Evolutionary conservation across 805 yeast species (phyloP).

Genomic region (Saturnispora sekii): DNA sequence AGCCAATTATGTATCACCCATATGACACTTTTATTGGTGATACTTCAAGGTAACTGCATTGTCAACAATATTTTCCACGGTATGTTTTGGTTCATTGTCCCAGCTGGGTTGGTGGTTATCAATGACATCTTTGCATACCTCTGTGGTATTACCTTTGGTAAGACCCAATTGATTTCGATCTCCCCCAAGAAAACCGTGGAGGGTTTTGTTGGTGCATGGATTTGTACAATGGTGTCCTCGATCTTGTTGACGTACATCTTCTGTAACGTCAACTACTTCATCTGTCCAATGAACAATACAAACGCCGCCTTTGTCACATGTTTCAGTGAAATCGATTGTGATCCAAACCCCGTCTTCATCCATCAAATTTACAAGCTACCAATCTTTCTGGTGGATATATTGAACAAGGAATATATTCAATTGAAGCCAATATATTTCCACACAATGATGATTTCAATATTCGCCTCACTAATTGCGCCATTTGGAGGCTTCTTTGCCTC

Average conservation of each 20-base stretch:
- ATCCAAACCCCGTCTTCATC: slow-evolving; percentile 79
- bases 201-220: slow-evolving; percentile 97
- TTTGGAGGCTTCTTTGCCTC: slow-evolving; percentile 98
- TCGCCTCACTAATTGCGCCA: slow-evolving; percentile 95
- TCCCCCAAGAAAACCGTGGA: slow-evolving; percentile 97
- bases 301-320: slow-evolving; percentile 29
- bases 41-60: slow-evolving; percentile 88
- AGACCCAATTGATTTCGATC: slow-evolving; percentile 81
- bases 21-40: slow-evolving; percentile 83
- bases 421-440: slow-evolving; percentile 88
- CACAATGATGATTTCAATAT: slow-evolving; percentile 75
- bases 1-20: slow-evolving; percentile 90
- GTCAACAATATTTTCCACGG: slow-evolving; percentile 86
- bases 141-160: slow-evolving; percentile 95
- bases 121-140: slow-evolving; percentile 95
- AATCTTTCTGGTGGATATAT: slow-evolving; percentile 42
- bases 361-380: slow-evolving; percentile 76
- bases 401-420: slow-evolving; percentile 37
- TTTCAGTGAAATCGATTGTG: slow-evolving; percentile 60
- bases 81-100: slow-evolving; percentile 87
- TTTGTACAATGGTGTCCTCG: slow-evolving; percentile 75
- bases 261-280: slow-evolving; percentile 60
- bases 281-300: slow-evolving; percentile 63
- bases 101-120: slow-evolving; percentile 83
- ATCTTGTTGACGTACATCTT: slow-evolving; percentile 55